Evolutionary conservation across 305 asterid species (phyloP), one percentile per base, ranked within the genome.

Genomic region (Solanum aculeatissimum): DNA sequence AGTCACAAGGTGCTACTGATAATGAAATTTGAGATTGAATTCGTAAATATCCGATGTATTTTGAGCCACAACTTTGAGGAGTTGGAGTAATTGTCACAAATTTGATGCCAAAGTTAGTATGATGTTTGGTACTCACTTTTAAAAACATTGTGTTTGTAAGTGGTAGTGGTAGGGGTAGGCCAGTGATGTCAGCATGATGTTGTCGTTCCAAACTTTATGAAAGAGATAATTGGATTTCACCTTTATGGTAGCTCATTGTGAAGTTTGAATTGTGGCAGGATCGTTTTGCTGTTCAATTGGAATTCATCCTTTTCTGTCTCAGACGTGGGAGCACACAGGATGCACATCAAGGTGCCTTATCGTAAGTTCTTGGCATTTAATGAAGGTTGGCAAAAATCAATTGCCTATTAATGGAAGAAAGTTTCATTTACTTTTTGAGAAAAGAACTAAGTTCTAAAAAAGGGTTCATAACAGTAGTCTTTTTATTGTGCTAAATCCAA

Each of bases 271-370:
- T 63, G 87, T 86, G 86, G 86, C 94, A 96, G 98, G 90, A 91
- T 72, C 91, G 89, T 84, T 88, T 91, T 89, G 91, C 93, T 8
- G 93, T 92, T 82, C 95, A 88, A 82, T 82, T 91, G 87, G 99
- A 96, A 88, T 85, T 70, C 83, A 91, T 92, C 83, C 87, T 94
- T 85, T 85, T 87, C 85, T 91, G 91, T 84, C 90, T 96, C 57
- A 90, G 84, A 80, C 86, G 71, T 51, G 94, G 95, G 84, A 86
- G 72, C 74, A 42, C 66, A 53, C 89, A 87, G 60, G 93, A 89
- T 80, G 97, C 97, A 35, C 70, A 87, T 87, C 92, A 90, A 83
- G 87, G 89, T 88, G 92, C 91, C 90, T 77, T 86, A 29, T 62
- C 86, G 99, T 96, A 92, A 87, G 82, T 86, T 74, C 78, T 85